Base-by-base conservation (phyloP, 2,329 filamentous ascomycete species). In the Verticillium dahliae region DNA sequence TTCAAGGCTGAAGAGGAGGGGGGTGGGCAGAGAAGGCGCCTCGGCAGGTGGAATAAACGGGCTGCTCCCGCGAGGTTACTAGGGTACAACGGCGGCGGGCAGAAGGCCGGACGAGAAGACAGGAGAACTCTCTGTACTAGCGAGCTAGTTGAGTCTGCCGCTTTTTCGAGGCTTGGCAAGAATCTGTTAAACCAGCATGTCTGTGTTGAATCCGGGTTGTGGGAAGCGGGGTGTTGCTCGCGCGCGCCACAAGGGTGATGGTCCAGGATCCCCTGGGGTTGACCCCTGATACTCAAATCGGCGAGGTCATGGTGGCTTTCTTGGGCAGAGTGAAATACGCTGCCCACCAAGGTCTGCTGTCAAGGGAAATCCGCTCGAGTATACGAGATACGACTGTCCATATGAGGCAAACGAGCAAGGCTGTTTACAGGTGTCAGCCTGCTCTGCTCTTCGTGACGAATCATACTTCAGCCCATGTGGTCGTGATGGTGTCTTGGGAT, bases 361-460 rank as follows among this genome's bases (percentile, higher is more conserved):
- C 11, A 7, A 13, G 18, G n/a, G 22, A 9, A 22, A 22, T 3
- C n/a, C 22, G n/a, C 13, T 13, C 13, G 35, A 37, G 35, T 27
- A 22, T 50, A 57, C 63, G 63, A 64, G 57, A 63, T 65, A 63
- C 63, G 60, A 65, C 39, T 22, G 31, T 18, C 56, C 38, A 56
- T 27, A 33, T 56, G 14, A 22, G 27, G 55, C 27, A 59, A 6
- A 34, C 34, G 27, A 58, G 38, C 22, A 22, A 18, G 9, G 45
- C 13, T 50, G 9, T 50, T 18, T 9, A 10, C 45, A 50, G 18
- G 18, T 50, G n/a, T 18, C 45, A n/a, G 45, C 22, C 45, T 10
- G 45, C 22, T 3, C 45, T 50, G 45, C 18, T 18, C n/a, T 7
- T 9, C 45, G 9, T 50, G 15, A 50, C 45, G 22, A 18, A n/a